Evolutionary conservation across 2,329 filamentous ascomycete species (phyloP).

Genomic region (Sporothrix mexicana): DNA sequence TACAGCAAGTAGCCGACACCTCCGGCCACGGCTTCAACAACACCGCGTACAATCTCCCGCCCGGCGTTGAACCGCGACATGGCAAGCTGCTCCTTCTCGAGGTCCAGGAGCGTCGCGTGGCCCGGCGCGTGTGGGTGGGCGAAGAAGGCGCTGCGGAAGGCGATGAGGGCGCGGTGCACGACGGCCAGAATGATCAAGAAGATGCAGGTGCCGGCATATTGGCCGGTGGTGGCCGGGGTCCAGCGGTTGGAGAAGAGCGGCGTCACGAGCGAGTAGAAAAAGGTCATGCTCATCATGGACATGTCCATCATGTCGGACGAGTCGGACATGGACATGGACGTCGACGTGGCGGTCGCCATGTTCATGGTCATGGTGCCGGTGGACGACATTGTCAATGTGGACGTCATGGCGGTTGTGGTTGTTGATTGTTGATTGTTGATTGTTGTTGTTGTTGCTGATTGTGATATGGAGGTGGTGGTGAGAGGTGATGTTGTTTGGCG

Average conservation of each 20-base stretch:
- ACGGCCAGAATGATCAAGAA: slow-evolving; percentile 81
- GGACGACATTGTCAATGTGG: slow-evolving; percentile 16
- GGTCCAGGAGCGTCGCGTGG: not conserved
- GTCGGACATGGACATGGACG: slow-evolving; percentile 14
- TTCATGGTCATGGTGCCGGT: slow-evolving; percentile 18
- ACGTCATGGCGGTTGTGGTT: not conserved
- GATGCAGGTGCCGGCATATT: slow-evolving; percentile 88
- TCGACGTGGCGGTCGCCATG: not conserved
- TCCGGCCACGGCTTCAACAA: slow-evolving; percentile 66
- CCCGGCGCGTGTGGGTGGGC: not conserved
- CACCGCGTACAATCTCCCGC: slow-evolving; percentile 40
- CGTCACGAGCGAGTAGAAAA: slow-evolving; percentile 62
- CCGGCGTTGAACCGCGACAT: slow-evolving; percentile 13
- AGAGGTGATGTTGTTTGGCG: not conserved
- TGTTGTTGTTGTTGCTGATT: not conserved
- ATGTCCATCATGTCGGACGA: slow-evolving; percentile 28
- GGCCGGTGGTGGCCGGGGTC: slow-evolving; percentile 71
- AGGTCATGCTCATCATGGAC: slow-evolving; percentile 47
- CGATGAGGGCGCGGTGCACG: slow-evolving; percentile 71
- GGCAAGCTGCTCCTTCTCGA: not conserved
- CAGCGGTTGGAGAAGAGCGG: slow-evolving; percentile 67
- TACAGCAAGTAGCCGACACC: slow-evolving; percentile 85
- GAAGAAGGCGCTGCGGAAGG: slow-evolving; percentile 60
- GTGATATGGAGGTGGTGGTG: not conserved
- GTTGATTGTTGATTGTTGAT: not conserved